Percentiles rank a stretch among this genome's conserved stretches.
Evolutionary conservation across 257 asterid genomes (phyloP).

Genomic region (Gentiana straminea): DNA sequence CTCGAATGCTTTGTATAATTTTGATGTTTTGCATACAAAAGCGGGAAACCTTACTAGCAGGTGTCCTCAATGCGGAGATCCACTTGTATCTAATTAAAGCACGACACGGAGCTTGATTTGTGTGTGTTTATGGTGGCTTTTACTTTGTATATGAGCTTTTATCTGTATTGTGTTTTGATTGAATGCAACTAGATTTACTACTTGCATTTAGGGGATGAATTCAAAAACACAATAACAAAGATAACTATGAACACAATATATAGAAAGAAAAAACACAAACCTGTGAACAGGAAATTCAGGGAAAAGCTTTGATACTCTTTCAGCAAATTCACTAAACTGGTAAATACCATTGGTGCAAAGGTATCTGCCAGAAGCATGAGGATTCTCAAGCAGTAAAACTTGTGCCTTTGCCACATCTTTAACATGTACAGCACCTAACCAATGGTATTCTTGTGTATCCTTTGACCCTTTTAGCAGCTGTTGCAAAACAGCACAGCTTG

Average conservation of each 20-base stretch:
- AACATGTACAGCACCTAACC: conserved; percentile 94
- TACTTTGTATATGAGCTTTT: no score
- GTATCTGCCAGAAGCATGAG: conserved; percentile 65
- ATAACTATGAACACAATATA: neutral
- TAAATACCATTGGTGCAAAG: conserved; percentile 84
- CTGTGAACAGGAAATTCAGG: conserved; percentile 75
- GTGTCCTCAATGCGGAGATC: no score
- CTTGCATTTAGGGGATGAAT: no score
- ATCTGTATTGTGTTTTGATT: neutral
- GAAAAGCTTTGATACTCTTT: conserved; percentile 40
- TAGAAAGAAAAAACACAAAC: conserved; percentile 20
- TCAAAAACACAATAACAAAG: no score
- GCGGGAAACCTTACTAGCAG: no score
- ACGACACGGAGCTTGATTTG: no score
- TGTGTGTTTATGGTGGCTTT: no score
- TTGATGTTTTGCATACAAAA: no score
- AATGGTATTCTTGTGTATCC: conserved; percentile 74
- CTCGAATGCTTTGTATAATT: no score
- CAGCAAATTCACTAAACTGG: conserved; percentile 69
- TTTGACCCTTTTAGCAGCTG: conserved; percentile 67
- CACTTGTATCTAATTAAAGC: no score
- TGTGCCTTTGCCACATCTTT: conserved; percentile 82
- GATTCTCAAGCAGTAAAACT: conserved; percentile 46
- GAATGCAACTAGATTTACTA: no score
- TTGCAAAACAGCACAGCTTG: conserved; percentile 76